Conservation (phyloP, 345 rosid species). For the Arabidopsis suecica region DNA sequence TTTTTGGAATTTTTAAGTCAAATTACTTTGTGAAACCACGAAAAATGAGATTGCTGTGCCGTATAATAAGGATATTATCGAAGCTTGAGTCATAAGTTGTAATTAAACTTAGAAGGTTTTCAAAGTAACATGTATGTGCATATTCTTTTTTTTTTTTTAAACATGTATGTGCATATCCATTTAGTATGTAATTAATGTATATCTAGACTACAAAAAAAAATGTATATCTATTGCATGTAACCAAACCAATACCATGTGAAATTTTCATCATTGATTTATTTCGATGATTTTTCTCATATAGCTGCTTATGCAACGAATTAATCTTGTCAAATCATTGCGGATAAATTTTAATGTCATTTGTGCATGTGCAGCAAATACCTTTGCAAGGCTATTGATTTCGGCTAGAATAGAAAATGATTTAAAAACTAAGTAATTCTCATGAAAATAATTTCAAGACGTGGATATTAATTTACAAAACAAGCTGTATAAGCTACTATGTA, state of each 20-base stretch:
- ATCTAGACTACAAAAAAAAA: too few species aligned
- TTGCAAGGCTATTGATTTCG: not conserved
- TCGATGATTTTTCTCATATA: too few species aligned
- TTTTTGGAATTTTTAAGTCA: not conserved
- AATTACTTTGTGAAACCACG: not conserved
- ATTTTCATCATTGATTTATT: not conserved
- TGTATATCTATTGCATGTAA: too few species aligned
- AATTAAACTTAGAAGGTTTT: not conserved
- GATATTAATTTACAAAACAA: not conserved
- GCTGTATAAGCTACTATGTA: too few species aligned
- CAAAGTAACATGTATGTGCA: not conserved
- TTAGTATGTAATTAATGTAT: too few species aligned
- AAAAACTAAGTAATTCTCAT: too few species aligned
- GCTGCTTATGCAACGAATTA: not conserved
- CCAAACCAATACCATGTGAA: not conserved
- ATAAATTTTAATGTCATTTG: too few species aligned
- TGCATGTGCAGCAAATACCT: not conserved
- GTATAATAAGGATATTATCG: too few species aligned
- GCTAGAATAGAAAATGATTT: too few species aligned
- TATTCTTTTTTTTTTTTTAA: too few species aligned
- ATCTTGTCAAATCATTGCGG: not conserved
- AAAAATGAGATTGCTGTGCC: not conserved
- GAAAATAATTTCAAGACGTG: not conserved
- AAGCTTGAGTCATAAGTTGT: not conserved
- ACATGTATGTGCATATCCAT: too few species aligned